Conservation (phyloP, 2,329 filamentous ascomycete species). For the Neofusicoccum cordaticola region DNA sequence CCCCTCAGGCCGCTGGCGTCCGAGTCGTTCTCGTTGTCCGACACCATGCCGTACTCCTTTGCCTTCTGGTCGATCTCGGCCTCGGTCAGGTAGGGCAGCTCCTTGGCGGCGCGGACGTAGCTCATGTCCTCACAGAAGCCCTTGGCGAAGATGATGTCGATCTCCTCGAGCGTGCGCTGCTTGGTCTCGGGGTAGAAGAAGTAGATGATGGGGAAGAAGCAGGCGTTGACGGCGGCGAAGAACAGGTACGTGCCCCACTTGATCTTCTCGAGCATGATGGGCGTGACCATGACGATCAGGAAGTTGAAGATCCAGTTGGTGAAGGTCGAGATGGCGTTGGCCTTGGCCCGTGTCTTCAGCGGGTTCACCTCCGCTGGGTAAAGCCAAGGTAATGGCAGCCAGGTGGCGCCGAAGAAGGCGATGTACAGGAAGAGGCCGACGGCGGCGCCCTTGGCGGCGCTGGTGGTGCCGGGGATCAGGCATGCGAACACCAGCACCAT, state of each 20-base stretch:
- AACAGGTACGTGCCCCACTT: slow-evolving; percentile 24
- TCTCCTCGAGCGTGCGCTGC: slow-evolving; percentile 51
- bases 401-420: slow-evolving; percentile 65
- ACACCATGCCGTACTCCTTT: slow-evolving; percentile 33
- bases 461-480: slow-evolving; percentile 36
- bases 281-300: slow-evolving; percentile 40
- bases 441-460: slow-evolving; percentile 47
- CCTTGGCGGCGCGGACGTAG: slow-evolving; percentile 57
- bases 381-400: slow-evolving; percentile 62
- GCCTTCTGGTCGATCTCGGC: slow-evolving; percentile 54
- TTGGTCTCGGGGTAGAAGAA: slow-evolving; percentile 54
- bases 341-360: slow-evolving; percentile 55
- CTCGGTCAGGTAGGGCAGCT: slow-evolving; percentile 53
- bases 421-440: slow-evolving; percentile 69
- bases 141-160: slow-evolving; percentile 48
- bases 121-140: slow-evolving; percentile 58
- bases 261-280: slow-evolving; percentile 35
- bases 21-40: slow-evolving; percentile 18
- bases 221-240: slow-evolving; percentile 21
- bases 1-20: slow-evolving; percentile 7
- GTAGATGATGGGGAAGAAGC: slow-evolving; percentile 44
- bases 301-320: slow-evolving; percentile 47
- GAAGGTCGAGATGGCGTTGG: slow-evolving; percentile 54
- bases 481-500: slow-evolving; percentile 48
- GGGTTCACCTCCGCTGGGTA: slow-evolving; percentile 52